Evolutionary conservation across 306 rosid genomes (phyloP), one percentile per base, ranked within the genome.

Genomic region (Quercus agrifolia): DNA sequence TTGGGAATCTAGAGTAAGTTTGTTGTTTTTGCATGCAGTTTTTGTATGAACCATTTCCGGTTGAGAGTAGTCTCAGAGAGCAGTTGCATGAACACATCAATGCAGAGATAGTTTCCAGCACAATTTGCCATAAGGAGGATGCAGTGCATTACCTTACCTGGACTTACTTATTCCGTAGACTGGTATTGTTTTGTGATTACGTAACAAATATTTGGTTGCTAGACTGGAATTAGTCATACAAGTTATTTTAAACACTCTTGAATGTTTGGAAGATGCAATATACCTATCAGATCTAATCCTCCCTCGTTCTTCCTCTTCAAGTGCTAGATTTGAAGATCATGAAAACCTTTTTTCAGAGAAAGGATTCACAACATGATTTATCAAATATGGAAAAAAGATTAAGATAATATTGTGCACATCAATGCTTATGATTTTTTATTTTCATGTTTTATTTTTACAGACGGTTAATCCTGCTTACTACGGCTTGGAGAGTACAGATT

Each of bases 381-480:
- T 31, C 31, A 64, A 64, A 59, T 59, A 59, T 10, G 18, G 31
- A 17, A 28, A 30, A 30, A 64, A 30, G 33, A 30, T 28, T 1
- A 63, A 63, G 9, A 64, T 64, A 30, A 30, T 64, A 64, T 64
- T 64, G 70, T 64, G 70, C 70, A 30, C 44, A 64, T 64, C 4
- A 64, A 6, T 80, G 61, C 62, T 76, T 77, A 21, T 70, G 70
- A 17, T 19, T 15, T 46, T 2, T 70, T 75, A 38, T 7, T 38
- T 38, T 38, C 46, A 38, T 38, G 46, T 38, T 7, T 38, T 38
- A 38, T 83, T 83, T 70, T 69, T 59, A 38, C 92, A 94, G 98
- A 91, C 90, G 88, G 91, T 91, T 38, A 94, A 94, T 87, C 99
- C 99, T 73, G 99, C 97, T 56, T 94, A 94, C 88, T 94, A 94